phyloP scores from a whole-genome alignment of 2,329 filamentous ascomycete genomes.

The Fusarium xyrophilum region DNA sequence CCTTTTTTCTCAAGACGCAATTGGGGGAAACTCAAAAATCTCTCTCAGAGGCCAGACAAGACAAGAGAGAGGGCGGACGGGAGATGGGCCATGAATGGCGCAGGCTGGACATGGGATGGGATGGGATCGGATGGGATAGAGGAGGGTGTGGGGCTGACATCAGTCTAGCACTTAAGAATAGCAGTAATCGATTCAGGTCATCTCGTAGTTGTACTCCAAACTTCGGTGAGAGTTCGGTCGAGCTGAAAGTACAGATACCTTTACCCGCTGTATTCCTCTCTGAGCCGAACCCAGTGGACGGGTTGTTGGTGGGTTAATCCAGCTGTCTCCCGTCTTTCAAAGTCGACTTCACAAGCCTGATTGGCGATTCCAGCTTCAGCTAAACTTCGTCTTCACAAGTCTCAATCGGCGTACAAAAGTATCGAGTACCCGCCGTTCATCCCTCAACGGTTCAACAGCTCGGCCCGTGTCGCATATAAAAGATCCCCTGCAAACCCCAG shows the following conservation, averaged over 20 bases:
- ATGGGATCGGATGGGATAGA: slow-evolving; percentile 1
- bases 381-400: not conserved
- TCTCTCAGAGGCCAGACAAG: not conserved
- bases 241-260: slow-evolving; percentile 8
- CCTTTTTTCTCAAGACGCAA: slow-evolving; percentile 12
- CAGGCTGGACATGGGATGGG: not conserved
- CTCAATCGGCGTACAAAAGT: slow-evolving; percentile 3
- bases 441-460: slow-evolving; percentile 19
- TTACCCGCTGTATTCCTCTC: not conserved
- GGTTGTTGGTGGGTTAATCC: slow-evolving; percentile 15
- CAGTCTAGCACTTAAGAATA: slow-evolving; percentile 26
- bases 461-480: slow-evolving; percentile 11
- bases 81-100: slow-evolving; percentile 23
- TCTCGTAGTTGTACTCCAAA: not conserved
- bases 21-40: slow-evolving; percentile 10
- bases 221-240: fast-evolving
- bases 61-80: slow-evolving; percentile 2
- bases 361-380: slow-evolving; percentile 18
- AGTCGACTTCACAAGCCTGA: slow-evolving; percentile 5
- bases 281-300: slow-evolving; percentile 18
- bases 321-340: slow-evolving; percentile 18
- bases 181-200: slow-evolving; percentile 15
- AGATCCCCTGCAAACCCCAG: slow-evolving; percentile 11
- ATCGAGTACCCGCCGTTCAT: slow-evolving; percentile 24
- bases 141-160: slow-evolving; percentile 25